Evolutionary conservation across 2,329 filamentous ascomycete species (phyloP), one percentile per base, ranked within the genome.

Genomic region (Penicillium freii): DNA sequence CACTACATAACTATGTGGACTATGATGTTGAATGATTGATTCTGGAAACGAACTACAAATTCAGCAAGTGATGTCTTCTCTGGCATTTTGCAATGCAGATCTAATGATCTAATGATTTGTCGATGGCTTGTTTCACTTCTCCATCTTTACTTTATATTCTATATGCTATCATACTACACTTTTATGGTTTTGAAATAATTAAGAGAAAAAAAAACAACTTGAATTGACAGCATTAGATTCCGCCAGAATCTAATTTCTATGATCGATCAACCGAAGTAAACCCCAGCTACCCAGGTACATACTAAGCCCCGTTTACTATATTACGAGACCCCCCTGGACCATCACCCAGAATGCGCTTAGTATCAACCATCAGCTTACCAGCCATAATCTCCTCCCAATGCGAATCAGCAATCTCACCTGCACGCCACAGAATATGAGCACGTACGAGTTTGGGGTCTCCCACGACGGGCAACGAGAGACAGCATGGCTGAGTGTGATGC

Each of bases 401-500:
- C 44, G 21, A 34, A 25, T 49, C 51, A 23, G 51, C 51, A 34
- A 40, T 40, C 27, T 54, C 51, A 49, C 36, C 51, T 5, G 43
- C 51, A 19, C 33, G 13, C 34, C 25, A 19, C 27, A 54, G 9
- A 27, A 54, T 33, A 21, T 49, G 23, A 7, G n/a, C 44, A 23
- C 4, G 33, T 7, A 15, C 8, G 2, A 42, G 34, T 6, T 10
- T 11, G 1, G 33, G 4, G 4, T 29, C n/a, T n/a, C 43, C 51
- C 0, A 42, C 51, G 2, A 53, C 51, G 2, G 51, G 44, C 21
- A 54, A 48, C 2, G 51, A 54, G 23, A 54, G 51, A 19, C 34
- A 54, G 45, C 15, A 39, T 13, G 29, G 29, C 5, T 29, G 21
- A 3, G 10, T 25, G 15, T 55, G 52, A 13, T 55, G 52, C 21